Evolutionary conservation across 1,284 basidiomycete species (phyloP).

Genomic region (Trichosporon asahii): DNA sequence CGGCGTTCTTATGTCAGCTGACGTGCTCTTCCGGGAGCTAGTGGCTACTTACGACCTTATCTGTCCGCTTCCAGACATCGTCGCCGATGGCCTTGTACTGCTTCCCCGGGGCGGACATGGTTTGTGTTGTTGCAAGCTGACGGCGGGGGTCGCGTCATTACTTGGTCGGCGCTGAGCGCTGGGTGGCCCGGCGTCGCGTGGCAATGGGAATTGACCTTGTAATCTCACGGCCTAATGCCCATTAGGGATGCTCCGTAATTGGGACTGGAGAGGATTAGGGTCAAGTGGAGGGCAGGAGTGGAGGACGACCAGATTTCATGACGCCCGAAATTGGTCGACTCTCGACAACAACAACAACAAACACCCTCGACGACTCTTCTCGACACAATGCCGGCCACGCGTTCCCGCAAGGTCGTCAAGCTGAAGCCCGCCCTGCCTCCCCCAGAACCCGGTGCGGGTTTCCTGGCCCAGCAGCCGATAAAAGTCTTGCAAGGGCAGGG

Average conservation of each 20-base stretch:
- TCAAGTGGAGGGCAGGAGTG: background rate
- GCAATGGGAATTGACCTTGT: background rate
- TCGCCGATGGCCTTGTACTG: conserved; percentile 57
- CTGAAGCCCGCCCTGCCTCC: conserved; percentile 25
- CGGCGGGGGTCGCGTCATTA: background rate
- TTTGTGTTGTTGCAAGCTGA: conserved; percentile 7
- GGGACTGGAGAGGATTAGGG: background rate
- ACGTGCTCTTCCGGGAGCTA: background rate
- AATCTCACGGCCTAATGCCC: background rate
- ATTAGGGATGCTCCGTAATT: background rate
- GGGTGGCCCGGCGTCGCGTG: background rate
- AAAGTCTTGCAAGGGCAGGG: conserved; percentile 40
- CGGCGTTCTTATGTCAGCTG: conserved; percentile 62
- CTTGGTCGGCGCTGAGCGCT: background rate
- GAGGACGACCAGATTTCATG: background rate
- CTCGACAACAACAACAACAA: background rate
- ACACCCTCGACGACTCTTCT: background rate
- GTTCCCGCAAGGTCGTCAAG: conserved; percentile 12
- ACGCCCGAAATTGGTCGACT: background rate
- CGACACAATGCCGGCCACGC: background rate
- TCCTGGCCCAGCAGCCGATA: conserved; percentile 25
- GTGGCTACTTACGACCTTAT: conserved; percentile 73
- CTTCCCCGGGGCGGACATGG: conserved; percentile 31
- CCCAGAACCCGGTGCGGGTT: background rate
- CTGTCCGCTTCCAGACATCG: conserved; percentile 87